Percentiles rank a stretch among this genome's conserved stretches.
Evolutionary conservation across 345 rosid genomes (phyloP).

Genomic region (Aquilaria malaccensis): DNA sequence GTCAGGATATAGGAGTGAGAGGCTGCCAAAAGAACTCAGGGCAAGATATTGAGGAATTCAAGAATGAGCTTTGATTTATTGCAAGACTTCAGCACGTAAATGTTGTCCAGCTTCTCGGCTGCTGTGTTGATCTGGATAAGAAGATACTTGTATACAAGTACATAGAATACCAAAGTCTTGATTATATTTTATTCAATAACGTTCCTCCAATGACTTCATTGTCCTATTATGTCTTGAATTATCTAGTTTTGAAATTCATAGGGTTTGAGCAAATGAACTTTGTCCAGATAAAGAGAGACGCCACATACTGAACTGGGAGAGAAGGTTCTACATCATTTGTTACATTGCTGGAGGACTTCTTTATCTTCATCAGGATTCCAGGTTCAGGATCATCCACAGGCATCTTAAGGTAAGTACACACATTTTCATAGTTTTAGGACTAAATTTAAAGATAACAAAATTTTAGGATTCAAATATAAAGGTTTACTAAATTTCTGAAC

Average conservation of each 20-base stretch:
- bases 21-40: conserved; percentile 19
- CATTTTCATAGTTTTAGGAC: too few species aligned
- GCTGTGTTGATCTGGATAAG: conserved; percentile 20
- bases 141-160: conserved; percentile 21
- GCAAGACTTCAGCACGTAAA: conserved; percentile 29
- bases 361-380: conserved; percentile 30
- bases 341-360: conserved; percentile 32
- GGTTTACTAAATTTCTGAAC: too few species aligned
- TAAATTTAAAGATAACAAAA: too few species aligned
- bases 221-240: not conserved
- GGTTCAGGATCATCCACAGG: conserved; percentile 26
- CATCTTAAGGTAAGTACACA: conserved; percentile 23
- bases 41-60: conserved; percentile 26
- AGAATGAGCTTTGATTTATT: conserved; percentile 23
- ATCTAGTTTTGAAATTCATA: not conserved
- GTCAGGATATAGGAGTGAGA: conserved; percentile 24
- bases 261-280: not conserved
- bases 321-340: conserved; percentile 16
- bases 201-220: conserved; percentile 1
- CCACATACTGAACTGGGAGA: conserved; percentile 15
- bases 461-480: too few species aligned
- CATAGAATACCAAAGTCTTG: conserved; percentile 24
- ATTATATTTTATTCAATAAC: conserved; percentile 18
- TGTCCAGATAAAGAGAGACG: conserved; percentile 15
- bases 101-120: conserved; percentile 24